A percentile compares a stretch with the other conserved stretches of the same genome.
Evolutionary conservation across 352 stramenopile genomes (phyloP).

Genomic region (Pythium rishiriense): DNA sequence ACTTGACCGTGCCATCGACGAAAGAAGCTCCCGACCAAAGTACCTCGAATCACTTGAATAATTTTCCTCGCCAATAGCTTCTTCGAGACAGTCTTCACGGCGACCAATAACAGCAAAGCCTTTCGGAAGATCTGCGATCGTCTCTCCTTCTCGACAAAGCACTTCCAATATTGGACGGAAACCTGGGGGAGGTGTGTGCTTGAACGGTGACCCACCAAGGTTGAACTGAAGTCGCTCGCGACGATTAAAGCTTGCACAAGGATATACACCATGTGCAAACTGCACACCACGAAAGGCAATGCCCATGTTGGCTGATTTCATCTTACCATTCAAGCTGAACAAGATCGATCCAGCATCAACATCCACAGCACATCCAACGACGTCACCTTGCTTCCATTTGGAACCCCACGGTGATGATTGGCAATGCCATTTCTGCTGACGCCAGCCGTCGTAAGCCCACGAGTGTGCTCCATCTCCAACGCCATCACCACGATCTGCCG

Average conservation of each 20-base stretch:
- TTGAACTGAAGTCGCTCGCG: constrained; percentile 87
- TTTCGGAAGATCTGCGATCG: constrained; percentile 54
- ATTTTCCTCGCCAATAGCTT: constrained; percentile 82
- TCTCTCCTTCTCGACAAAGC: constrained; percentile 37
- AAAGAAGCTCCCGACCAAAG: constrained; percentile 74
- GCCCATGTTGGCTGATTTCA: constrained; percentile 84
- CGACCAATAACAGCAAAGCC: constrained; percentile 79
- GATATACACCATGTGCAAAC: constrained; percentile 82
- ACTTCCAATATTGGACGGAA: constrained; percentile 82
- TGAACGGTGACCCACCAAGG: constrained; percentile 80
- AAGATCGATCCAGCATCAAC: constrained; percentile 86
- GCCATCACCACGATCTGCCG: constrained; percentile 87
- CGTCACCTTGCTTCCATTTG: constrained; percentile 92
- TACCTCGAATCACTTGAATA: constrained; percentile 79
- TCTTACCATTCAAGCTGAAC: constrained; percentile 92
- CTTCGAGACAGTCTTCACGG: constrained; percentile 82
- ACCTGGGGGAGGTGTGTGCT: constrained; percentile 67
- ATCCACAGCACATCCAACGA: constrained; percentile 90
- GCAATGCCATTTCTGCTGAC: constrained; percentile 91
- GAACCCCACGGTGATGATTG: constrained; percentile 83
- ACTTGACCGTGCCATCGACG: constrained; percentile 66
- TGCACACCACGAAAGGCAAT: constrained; percentile 81
- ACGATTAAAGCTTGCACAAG: constrained; percentile 88
- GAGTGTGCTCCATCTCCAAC: constrained; percentile 92
- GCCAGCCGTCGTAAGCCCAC: constrained; percentile 93